Evolutionary conservation across 2,329 filamentous ascomycete species (phyloP).

Genomic region (Biscogniauxia mediterranea): DNA sequence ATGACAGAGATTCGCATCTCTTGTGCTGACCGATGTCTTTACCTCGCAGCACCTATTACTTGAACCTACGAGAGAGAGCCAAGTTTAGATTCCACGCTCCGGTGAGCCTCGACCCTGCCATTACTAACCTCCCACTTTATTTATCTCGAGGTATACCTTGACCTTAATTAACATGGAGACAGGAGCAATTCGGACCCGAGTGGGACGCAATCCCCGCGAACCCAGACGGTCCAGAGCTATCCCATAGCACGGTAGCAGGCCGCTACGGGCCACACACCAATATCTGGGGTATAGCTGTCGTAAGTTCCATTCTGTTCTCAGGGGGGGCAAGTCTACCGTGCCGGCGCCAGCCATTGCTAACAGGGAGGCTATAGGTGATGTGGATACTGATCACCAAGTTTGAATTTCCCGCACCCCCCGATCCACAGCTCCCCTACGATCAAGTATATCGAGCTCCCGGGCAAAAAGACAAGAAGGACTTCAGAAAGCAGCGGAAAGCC

Average conservation of each 20-base stretch:
- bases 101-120: constrained; percentile 16
- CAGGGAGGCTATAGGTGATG: constrained; percentile 19
- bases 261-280: constrained; percentile 24
- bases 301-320: constrained; percentile 5
- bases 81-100: constrained; percentile 17
- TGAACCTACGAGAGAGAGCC: neutral
- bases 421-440: constrained; percentile 18
- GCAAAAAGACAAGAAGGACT: neutral
- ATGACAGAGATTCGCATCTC: neutral
- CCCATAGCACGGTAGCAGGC: constrained; percentile 9
- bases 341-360: neutral
- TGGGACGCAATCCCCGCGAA: constrained; percentile 16
- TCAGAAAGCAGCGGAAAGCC: neutral
- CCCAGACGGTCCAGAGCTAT: constrained; percentile 9
- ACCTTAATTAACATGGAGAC: neutral
- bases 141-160: neutral
- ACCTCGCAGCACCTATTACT: constrained; percentile 20
- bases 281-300: constrained; percentile 22
- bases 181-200: constrained; percentile 23
- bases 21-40: neutral
- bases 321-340: too few relatives aligned
- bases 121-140: neutral
- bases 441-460: neutral
- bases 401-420: constrained; percentile 14
- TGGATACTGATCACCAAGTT: constrained; percentile 26